Evolutionary conservation across 2,329 filamentous ascomycete species (phyloP).

Genomic region (Trichoderma pleuroti): DNA sequence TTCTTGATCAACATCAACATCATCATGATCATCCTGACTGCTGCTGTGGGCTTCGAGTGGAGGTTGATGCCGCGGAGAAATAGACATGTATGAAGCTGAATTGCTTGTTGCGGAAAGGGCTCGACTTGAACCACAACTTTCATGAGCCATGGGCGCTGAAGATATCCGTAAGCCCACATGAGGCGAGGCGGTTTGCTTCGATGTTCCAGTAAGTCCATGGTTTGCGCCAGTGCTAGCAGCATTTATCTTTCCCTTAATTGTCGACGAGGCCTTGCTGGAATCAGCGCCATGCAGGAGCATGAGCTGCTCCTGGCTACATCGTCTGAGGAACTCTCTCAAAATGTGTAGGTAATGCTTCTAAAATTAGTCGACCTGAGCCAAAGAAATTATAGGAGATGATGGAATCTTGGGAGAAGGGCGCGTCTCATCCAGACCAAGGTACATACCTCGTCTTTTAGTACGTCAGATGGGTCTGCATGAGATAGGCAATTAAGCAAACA

Average conservation of each 20-base stretch:
- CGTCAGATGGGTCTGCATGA: background rate
- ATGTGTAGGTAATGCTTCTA: background rate
- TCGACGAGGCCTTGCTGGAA: background rate
- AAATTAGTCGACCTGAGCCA: background rate
- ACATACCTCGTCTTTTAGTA: background rate
- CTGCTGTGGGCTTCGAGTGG: background rate
- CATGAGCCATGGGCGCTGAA: background rate
- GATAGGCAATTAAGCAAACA: background rate
- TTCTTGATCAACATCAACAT: too few relatives aligned
- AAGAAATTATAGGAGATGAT: background rate
- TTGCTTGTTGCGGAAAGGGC: background rate
- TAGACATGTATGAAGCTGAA: background rate
- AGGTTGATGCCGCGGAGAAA: background rate
- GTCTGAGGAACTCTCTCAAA: background rate
- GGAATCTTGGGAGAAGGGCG: background rate
- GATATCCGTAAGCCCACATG: background rate
- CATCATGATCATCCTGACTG: background rate
- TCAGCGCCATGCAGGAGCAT: background rate
- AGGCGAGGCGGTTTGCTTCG: background rate
- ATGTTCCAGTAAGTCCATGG: background rate
- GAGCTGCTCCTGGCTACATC: background rate
- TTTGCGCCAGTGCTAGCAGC: background rate
- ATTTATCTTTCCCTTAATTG: background rate
- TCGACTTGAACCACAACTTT: background rate
- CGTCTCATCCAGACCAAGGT: background rate